phyloP scores from a whole-genome alignment of 73 alveolate species.

The Breviolum minutum region DNA sequence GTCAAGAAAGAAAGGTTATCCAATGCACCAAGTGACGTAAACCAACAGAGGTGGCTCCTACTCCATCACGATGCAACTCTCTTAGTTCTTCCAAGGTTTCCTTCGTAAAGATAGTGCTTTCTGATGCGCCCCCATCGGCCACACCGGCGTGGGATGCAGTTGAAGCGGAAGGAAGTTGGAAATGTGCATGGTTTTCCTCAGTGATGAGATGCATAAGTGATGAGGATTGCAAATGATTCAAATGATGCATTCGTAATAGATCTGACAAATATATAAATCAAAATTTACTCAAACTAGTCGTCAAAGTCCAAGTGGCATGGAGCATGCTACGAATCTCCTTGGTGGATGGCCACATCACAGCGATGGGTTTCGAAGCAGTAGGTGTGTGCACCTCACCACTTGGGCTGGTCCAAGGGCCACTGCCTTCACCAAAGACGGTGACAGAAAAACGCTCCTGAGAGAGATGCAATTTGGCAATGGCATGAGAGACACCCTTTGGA shows the following conservation, averaged over 20 bases:
- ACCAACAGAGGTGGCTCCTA: constrained; percentile 23
- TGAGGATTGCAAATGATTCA: too few species aligned
- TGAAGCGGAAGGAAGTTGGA: background rate
- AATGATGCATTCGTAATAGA: too few species aligned
- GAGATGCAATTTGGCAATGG: background rate
- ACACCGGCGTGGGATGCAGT: background rate
- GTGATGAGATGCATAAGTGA: background rate
- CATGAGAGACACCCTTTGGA: too few species aligned
- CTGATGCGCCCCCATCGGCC: background rate
- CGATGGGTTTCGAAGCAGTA: constrained; percentile 4
- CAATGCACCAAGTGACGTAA: background rate
- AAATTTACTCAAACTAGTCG: too few species aligned
- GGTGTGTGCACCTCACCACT: background rate
- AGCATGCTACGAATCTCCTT: constrained; percentile 33
- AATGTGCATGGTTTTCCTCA: constrained; percentile 40
- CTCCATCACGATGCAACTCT: constrained; percentile 79
- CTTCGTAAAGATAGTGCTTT: background rate
- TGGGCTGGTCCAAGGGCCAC: constrained; percentile 5
- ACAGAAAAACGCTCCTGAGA: constrained; percentile 33
- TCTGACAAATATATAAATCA: too few species aligned
- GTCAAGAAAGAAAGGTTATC: background rate
- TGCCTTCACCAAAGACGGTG: constrained; percentile 58
- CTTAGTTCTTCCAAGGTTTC: constrained; percentile 38
- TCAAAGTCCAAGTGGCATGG: background rate
- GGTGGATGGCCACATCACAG: constrained; percentile 66